Evolutionary conservation across 305 asterid species (phyloP), one percentile per base, ranked within the genome.

Genomic region (Stenogyne calaminthoides): DNA sequence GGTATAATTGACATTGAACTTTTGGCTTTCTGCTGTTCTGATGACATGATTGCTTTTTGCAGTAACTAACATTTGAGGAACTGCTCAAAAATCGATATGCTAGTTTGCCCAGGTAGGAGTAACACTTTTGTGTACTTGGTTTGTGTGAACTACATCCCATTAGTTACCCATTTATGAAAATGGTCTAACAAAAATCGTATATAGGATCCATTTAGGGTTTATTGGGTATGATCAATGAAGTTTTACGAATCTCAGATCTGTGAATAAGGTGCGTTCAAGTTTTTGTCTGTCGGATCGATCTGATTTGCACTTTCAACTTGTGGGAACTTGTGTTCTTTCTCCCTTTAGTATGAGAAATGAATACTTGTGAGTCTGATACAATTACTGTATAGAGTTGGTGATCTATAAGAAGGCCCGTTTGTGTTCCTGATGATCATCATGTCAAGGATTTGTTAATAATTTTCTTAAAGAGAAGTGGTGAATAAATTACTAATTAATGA

Each of bases 311-410:
- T 52, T 16, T 52, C 58, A 52, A 52, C 4, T 16, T 52, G 71
- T 66, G 59, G 59, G 71, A 46, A 7, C 10, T 39, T 12, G 55
- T 22, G 3, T 11, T 68, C 63, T 15, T 11, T 68, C 63, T 15
- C 19, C 22, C 7, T 51, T 14, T 37, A 22, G 7, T 15, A 34
- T 8, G 37, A 20, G 3, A 52, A 52, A 52, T 18, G 5, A 7
- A 49, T 67, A 49, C n/a, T 47, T 66, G 49, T 52, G 72, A 54
- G 64, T 69, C 64, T 36, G 39, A n/a, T 34, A 57, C 39, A 49
- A 20, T 12, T 19, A 36, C 16, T 68, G 7, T 34, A 46, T 22
- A 32, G 22, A 34, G 18, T 20, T 46, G 49, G 49, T 11, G 42
- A 36, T 0, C 12, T 44, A 44, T 12, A 44, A 12, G 1, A 49